Evolutionary conservation across 306 rosid species (phyloP), one percentile per base, ranked within the genome.

Genomic region (Betula pendula): DNA sequence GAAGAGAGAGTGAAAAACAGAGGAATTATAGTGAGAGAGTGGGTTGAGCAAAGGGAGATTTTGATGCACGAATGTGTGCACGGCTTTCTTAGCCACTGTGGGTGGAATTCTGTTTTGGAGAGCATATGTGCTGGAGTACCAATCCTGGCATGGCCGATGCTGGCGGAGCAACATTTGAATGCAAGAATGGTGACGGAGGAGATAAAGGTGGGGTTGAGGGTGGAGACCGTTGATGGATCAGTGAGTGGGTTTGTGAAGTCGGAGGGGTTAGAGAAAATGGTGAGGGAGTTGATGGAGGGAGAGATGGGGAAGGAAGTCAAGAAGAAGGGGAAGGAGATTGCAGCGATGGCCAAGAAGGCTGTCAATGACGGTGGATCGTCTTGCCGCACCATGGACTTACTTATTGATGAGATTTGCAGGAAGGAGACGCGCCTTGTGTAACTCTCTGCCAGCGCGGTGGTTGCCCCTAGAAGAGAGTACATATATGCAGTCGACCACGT

Each of bases 31-130:
- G 89, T 81, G 20, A 87, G 83, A 47, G 84, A 85, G 22, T 87
- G 93, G 91, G 88, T 85, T 17, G 81, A 85, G 3, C 91, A 89
- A 48, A 73, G 68, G 48, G 82, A 70, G 58, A 82, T 89, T n/a
- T 51, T 89, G 20, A 76, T 10, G 48, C 91, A 87, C 10, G 75
- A 75, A n/a, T 75, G 84, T 1, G 89, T 87, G 17, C 38, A 81
- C 19, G 87, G 93, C 14, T 89, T 89, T 70, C 8, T 89, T 19
- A 87, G 93, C 5, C 89, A 87, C n/a, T 89, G 89, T 22, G 90
- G 90, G 33, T 89, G 90, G 90, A 89, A 89, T 70, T 83, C 90
- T 6, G 88, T 72, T 51, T 1, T 81, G 53, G 89, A 89, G 81
- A 81, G 89, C 25, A 55, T 89, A 15, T 86, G 85, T 48, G 84